Conservation (phyloP, 495 filamentous ascomycete species). For the Penicillium antarcticum region DNA sequence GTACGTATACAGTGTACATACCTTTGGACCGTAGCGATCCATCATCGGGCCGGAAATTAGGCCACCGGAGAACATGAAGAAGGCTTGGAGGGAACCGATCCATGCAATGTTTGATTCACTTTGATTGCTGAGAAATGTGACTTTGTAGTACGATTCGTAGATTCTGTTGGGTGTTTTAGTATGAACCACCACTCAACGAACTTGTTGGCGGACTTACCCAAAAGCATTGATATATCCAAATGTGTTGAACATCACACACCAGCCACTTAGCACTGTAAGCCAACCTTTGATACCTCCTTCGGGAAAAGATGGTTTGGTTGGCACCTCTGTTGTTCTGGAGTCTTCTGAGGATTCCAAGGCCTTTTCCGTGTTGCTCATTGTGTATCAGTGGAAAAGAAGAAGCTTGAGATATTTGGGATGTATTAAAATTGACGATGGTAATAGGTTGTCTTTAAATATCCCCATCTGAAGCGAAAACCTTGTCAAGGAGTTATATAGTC, state of each 20-base stretch:
- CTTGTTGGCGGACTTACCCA: constrained; percentile 22
- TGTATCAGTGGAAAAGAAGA: too few species aligned
- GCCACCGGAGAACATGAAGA: constrained; percentile 28
- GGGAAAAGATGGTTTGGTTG: constrained; percentile 22
- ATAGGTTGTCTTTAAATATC: too few species aligned
- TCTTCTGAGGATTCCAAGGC: neutral
- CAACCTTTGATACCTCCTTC: constrained; percentile 55
- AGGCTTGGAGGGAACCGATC: constrained; percentile 41
- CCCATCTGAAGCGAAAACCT: too few species aligned
- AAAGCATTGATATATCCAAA: constrained; percentile 56
- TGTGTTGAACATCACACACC: constrained; percentile 53
- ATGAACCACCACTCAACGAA: neutral
- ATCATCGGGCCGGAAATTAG: constrained; percentile 23
- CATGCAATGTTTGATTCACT: constrained; percentile 37
- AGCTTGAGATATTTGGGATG: too few species aligned
- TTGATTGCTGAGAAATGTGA: constrained; percentile 9
- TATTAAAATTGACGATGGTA: too few species aligned
- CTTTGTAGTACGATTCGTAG: neutral
- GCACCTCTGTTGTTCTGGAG: neutral
- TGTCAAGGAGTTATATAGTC: too few species aligned
- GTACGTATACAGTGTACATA: neutral
- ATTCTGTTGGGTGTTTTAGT: neutral
- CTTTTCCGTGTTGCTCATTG: neutral
- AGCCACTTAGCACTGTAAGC: constrained; percentile 55
- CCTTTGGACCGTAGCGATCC: constrained; percentile 23